Evolutionary conservation across 441 rosid species (phyloP).

Genomic region (Euphorbia neoarborescens): DNA sequence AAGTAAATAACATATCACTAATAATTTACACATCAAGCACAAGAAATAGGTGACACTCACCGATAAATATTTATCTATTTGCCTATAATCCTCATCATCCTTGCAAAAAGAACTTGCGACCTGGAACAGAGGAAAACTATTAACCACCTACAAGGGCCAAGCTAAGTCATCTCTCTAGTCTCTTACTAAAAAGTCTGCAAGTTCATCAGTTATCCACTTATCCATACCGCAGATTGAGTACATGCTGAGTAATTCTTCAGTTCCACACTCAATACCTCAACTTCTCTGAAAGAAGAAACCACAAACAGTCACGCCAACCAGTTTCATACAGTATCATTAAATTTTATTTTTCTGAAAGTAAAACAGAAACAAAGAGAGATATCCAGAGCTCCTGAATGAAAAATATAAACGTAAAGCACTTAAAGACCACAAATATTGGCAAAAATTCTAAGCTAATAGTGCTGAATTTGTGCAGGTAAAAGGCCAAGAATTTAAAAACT

Average conservation of each 20-base stretch:
- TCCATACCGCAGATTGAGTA: conserved; percentile 48
- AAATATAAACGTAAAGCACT: background rate
- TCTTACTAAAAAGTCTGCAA: conserved; percentile 11
- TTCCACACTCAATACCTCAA: conserved; percentile 50
- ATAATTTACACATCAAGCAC: conserved; percentile 14
- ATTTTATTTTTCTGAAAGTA: background rate
- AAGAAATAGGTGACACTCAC: conserved; percentile 32
- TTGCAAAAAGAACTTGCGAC: conserved; percentile 29
- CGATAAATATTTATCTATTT: conserved; percentile 37
- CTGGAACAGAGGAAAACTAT: conserved; percentile 36
- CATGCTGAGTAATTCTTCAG: conserved; percentile 37
- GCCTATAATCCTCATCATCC: conserved; percentile 38
- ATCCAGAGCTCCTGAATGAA: background rate
- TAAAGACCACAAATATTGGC: background rate
- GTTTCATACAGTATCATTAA: background rate
- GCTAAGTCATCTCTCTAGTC: conserved; percentile 12
- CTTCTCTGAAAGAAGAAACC: conserved; percentile 52
- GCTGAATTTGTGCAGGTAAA: conserved; percentile 2
- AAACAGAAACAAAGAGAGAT: background rate
- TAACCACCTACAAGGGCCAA: conserved; percentile 18
- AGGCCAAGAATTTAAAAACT: too few relatives aligned
- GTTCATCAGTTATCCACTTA: conserved; percentile 33
- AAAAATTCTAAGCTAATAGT: background rate
- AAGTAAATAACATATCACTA: conserved; percentile 12
- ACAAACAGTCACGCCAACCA: background rate